Conservation (phyloP, 2,329 filamentous ascomycete species). For the Ceratocystis cacaofunesta region DNA sequence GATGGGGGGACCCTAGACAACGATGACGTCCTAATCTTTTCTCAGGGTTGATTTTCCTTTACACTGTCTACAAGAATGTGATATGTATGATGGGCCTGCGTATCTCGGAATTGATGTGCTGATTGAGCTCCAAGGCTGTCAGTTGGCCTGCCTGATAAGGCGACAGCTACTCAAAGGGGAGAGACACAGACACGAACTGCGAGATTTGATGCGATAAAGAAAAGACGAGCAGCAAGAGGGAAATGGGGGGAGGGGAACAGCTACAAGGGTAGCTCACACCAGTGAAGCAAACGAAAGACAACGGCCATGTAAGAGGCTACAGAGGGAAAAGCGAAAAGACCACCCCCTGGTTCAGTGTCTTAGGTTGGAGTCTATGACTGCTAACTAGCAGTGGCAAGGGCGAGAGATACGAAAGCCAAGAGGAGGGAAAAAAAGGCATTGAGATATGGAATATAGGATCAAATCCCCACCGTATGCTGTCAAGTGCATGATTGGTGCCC, state of each 20-base stretch:
- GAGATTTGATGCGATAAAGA: neutral
- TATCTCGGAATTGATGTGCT: neutral
- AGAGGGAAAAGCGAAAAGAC: neutral
- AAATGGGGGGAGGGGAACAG: neutral
- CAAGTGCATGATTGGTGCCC: slow-evolving; percentile 4
- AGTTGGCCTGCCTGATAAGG: neutral
- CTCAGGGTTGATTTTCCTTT: neutral
- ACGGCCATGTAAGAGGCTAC: neutral
- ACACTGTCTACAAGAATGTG: neutral
- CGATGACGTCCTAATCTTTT: neutral
- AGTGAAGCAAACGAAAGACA: neutral
- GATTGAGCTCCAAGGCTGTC: neutral
- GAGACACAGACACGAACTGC: neutral
- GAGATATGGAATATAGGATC: neutral
- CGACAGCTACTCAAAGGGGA: neutral
- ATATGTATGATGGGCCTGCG: neutral
- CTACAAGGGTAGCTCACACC: neutral
- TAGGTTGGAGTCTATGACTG: no score
- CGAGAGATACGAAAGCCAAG: neutral
- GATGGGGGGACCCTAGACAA: neutral
- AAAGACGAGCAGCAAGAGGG: neutral
- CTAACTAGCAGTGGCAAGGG: neutral
- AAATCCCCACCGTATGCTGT: neutral
- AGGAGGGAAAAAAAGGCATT: neutral
- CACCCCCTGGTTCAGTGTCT: neutral